Percentiles rank a stretch among this genome's conserved stretches.
Conservation (phyloP, 257 asterid genomes). For the Solanum pennellii region DNA sequence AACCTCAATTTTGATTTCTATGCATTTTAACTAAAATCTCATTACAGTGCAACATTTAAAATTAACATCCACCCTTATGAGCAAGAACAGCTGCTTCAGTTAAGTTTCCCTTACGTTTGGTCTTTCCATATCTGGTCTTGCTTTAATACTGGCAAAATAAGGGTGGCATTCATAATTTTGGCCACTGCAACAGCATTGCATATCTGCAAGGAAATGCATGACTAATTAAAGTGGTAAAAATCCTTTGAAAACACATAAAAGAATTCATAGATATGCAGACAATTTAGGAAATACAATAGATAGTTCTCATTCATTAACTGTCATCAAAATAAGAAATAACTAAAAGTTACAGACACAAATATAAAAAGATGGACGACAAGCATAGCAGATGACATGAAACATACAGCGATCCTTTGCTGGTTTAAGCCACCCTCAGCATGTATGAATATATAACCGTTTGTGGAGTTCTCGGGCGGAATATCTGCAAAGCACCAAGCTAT, state of each 20-base stretch:
- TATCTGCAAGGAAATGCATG: constrained; percentile 42
- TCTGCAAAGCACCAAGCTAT: constrained; percentile 36
- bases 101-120: constrained; percentile 75
- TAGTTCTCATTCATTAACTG: not conserved
- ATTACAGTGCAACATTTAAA: not conserved
- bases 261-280: not conserved
- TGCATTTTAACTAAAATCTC: not conserved
- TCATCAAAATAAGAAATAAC: not conserved
- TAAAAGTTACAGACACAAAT: not conserved
- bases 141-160: constrained; percentile 91
- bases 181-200: constrained; percentile 99
- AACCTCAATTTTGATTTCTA: not conserved
- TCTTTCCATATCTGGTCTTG: constrained; percentile 99
- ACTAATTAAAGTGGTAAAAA: not conserved
- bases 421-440: constrained; percentile 99
- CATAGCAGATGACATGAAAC: constrained; percentile 3
- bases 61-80: not conserved
- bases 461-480: constrained; percentile 63
- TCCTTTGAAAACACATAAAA: not conserved
- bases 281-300: not conserved
- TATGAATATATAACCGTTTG: constrained; percentile 86
- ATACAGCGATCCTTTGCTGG: constrained; percentile 97
- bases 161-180: constrained; percentile 92
- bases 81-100: not conserved
- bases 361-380: not conserved